Percentiles rank a stretch among this genome's conserved stretches.
Conservation (phyloP, 2,329 filamentous ascomycete species). For the Talaromyces sp. region DNA sequence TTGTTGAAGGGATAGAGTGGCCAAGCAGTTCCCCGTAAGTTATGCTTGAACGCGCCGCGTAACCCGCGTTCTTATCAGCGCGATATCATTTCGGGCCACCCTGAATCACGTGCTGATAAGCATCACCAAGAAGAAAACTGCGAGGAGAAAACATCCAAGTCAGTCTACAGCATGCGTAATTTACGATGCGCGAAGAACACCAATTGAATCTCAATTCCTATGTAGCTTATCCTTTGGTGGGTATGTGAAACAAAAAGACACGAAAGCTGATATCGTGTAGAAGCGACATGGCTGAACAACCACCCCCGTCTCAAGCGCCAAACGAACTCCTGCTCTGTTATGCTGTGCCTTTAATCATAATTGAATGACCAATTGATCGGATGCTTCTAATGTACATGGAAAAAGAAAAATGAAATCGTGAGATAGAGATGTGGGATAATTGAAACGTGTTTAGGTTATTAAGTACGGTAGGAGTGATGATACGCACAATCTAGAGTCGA, state of each 20-base stretch:
- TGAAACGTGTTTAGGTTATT: background rate
- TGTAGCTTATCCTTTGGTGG: background rate
- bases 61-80: conserved; percentile 13
- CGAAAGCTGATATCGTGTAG: background rate
- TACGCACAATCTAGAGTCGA: background rate
- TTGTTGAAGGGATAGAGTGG: background rate
- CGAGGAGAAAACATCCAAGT: background rate
- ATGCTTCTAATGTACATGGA: background rate
- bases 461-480: background rate
- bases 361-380: background rate
- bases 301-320: background rate
- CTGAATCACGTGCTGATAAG: conserved; percentile 10
- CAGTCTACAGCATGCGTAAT: background rate
- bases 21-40: background rate
- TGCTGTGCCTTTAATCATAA: background rate
- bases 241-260: background rate
- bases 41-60: conserved; percentile 11
- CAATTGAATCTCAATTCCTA: no score
- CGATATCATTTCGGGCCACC: background rate
- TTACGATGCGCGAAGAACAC: background rate
- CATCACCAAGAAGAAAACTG: background rate
- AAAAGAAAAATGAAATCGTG: background rate
- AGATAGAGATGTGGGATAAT: background rate
- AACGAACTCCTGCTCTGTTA: background rate
- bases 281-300: background rate